phyloP scores from a whole-genome alignment of 768 basidiomycete species.

The Austroboletus eburneus region DNA sequence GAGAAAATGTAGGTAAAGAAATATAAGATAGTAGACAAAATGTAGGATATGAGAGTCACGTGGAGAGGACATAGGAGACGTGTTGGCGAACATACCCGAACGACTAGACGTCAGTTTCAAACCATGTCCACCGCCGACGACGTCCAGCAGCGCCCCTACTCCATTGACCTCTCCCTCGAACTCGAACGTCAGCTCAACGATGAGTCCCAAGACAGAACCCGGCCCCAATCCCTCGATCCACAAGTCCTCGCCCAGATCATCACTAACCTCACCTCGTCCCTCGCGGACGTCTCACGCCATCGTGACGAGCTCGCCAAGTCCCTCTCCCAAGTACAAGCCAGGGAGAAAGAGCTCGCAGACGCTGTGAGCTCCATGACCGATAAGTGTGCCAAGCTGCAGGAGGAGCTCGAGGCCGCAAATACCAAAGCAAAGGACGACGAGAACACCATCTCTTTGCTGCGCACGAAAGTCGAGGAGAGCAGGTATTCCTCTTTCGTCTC shows the following conservation, averaged over 20 bases:
- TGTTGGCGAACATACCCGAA: neutral
- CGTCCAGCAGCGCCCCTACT: conserved; percentile 33
- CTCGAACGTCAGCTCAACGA: conserved; percentile 72
- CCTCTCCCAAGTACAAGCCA: conserved; percentile 45
- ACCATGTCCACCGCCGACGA: conserved; percentile 31
- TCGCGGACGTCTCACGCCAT: conserved; percentile 63
- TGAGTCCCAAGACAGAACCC: conserved; percentile 44
- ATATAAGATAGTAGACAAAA: conserved; percentile 10
- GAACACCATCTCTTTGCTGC: conserved; percentile 68
- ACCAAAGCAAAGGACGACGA: conserved; percentile 65
- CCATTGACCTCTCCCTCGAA: conserved; percentile 77
- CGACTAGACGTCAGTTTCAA: no score
- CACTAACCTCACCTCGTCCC: conserved; percentile 62
- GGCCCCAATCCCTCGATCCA: conserved; percentile 61
- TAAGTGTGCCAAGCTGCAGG: conserved; percentile 56
- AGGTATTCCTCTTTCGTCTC: conserved; percentile 42
- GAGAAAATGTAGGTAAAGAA: neutral
- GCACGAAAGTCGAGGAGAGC: conserved; percentile 86
- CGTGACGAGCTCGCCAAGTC: conserved; percentile 61
- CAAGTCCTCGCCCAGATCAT: conserved; percentile 74
- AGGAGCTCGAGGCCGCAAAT: conserved; percentile 48
- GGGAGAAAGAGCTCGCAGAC: conserved; percentile 60
- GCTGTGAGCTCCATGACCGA: conserved; percentile 62
- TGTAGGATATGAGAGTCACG: conserved; percentile 6
- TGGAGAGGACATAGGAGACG: conserved; percentile 9